Evolutionary conservation across 1,139 yeast species (phyloP).

Genomic region (Taiozyma onychis): DNA sequence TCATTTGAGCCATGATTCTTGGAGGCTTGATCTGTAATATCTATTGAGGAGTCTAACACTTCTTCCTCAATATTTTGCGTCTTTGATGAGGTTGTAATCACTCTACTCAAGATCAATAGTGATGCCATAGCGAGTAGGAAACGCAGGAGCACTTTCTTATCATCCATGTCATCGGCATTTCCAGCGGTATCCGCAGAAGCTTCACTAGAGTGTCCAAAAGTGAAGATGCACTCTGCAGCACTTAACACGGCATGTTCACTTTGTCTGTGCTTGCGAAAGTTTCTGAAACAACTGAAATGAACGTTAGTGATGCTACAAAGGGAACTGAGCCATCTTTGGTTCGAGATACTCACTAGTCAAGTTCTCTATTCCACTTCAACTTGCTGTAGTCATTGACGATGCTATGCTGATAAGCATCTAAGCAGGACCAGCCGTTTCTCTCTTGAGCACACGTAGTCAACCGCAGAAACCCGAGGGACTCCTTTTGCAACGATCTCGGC

Average conservation of each 20-base stretch:
- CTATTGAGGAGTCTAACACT: background rate
- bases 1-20: background rate
- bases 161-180: background rate
- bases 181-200: background rate
- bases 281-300: background rate
- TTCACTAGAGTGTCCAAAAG: background rate
- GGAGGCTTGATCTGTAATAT: background rate
- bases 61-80: background rate
- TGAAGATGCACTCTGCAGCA: background rate
- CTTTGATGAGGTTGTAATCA: background rate
- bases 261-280: background rate
- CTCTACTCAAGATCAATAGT: background rate
- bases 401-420: background rate
- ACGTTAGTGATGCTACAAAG: background rate
- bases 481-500: background rate
- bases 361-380: background rate
- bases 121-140: background rate
- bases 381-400: background rate
- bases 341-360: background rate
- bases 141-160: background rate
- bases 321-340: no score
- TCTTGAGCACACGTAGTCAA: background rate
- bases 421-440: background rate
- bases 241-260: background rate
- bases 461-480: background rate